Conservation (phyloP, 2,329 filamentous ascomycete species). For the Helminthosporium solani region DNA sequence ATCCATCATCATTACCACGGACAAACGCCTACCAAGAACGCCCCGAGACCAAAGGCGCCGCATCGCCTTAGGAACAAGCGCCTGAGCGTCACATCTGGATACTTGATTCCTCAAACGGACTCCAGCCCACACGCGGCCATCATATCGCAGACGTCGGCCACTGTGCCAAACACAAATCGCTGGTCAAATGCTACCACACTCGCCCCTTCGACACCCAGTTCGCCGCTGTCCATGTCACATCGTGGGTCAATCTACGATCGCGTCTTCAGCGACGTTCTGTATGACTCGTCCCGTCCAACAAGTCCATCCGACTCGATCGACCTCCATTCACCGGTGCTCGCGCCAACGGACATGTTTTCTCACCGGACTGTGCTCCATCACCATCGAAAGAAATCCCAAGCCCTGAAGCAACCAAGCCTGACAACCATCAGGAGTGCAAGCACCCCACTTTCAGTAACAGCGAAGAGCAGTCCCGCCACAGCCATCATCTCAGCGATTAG, state of each 20-base stretch:
- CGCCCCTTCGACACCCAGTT: conserved; percentile 72
- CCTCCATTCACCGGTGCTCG: conserved; percentile 61
- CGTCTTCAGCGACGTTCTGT: conserved; percentile 56
- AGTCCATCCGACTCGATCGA: conserved; percentile 74
- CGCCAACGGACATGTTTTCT: conserved; percentile 23
- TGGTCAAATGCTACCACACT: conserved; percentile 69
- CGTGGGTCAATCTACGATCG: conserved; percentile 79
- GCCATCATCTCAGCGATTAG: conserved; percentile 36
- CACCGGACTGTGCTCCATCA: conserved; percentile 21
- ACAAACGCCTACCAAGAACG: conserved; percentile 43
- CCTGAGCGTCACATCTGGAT: conserved; percentile 59
- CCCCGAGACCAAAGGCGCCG: conserved; percentile 50
- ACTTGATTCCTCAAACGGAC: conserved; percentile 47
- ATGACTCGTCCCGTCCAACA: conserved; percentile 70
- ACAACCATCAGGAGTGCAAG: conserved; percentile 34
- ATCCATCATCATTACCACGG: conserved; percentile 90
- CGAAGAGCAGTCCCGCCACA: conserved; percentile 37
- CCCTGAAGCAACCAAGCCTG: conserved; percentile 31
- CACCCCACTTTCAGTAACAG: conserved; percentile 33
- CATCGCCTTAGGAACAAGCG: conserved; percentile 71
- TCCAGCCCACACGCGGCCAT: conserved; percentile 57
- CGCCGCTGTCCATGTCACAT: conserved; percentile 70
- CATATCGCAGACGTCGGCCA: conserved; percentile 64
- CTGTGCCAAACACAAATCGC: conserved; percentile 55
- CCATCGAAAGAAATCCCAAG: conserved; percentile 26